Evolutionary conservation across 345 rosid species (phyloP).

Genomic region (Ricinus communis): DNA sequence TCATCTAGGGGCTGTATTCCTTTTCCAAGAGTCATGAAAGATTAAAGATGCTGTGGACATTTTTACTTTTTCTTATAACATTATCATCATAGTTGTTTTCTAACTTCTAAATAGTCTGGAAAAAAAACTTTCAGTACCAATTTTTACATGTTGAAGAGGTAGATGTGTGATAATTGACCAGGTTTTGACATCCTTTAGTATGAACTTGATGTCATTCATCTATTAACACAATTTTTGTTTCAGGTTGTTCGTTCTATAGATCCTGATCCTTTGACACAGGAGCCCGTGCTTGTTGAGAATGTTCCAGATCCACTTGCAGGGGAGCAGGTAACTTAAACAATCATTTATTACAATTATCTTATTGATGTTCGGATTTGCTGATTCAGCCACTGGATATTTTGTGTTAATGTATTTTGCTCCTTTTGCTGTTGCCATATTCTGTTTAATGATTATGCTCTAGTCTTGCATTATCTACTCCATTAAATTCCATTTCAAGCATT

Average conservation of each 20-base stretch:
- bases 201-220: not conserved
- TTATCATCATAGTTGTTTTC: not conserved
- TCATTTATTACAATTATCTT: not conserved
- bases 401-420: not conserved
- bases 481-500: conserved; percentile 1
- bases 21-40: not conserved
- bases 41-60: not conserved
- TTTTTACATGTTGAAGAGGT: not conserved
- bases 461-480: not conserved
- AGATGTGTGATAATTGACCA: not conserved
- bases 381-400: not conserved
- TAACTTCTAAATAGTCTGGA: not conserved
- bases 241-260: conserved; percentile 60
- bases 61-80: not conserved
- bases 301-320: conserved; percentile 85
- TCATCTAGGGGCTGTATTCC: not conserved
- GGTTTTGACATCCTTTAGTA: not conserved
- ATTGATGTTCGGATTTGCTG: not conserved
- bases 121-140: not conserved
- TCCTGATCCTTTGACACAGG: conserved; percentile 70
- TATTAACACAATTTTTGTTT: not conserved
- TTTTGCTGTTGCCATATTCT: not conserved
- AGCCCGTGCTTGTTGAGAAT: conserved; percentile 75
- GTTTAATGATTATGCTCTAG: not conserved
- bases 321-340: conserved; percentile 63